Base-by-base conservation (phyloP, 768 basidiomycete genomes). In the Daedaleopsis sinensis region DNA sequence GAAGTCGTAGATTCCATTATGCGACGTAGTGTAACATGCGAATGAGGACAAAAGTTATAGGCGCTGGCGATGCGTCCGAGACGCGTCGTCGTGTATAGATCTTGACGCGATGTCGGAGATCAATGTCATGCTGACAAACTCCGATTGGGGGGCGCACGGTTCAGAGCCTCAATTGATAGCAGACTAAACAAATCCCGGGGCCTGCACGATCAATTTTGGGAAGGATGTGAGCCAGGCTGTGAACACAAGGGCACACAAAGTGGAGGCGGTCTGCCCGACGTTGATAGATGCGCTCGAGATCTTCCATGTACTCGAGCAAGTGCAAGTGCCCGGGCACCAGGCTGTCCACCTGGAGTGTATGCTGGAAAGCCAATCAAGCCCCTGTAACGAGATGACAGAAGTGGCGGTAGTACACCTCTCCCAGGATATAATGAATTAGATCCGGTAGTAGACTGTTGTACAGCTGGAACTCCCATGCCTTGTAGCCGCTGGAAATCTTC, bases 401-500 rank as follows among this genome's bases (percentile, higher is more conserved):
- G 23, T 74, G 60, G 4, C 0, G 0, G 65, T 66, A 74, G 54
- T 73, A 73, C 24, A 51, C 32, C 0, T 51, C 18, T 0, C 65
- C 69, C 2, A 73, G 69, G 5, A 72, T 21, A 11, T 60, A 61
- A 37, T 62, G 63, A 2, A 76, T 54, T 5, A 76, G 47, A 0
- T 54, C 73, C 1, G 73, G 75, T 0, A 64, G 61, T 2, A 69
- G 48, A 2, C 63, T 66, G 50, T 55, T 23, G 52, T 57, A 70
- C 12, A 72, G 43, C 39, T 66, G 69, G 36, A 46, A 71, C 46
- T 73, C 71, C 55, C 61, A 66, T 4, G 72, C 71, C 54, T 74
- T 74, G 65, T 73, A 74, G 0, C 72, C 70, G 32, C 66, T 71
- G 1, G 72, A 63, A 52, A 80, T 71, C 58, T 80, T 80, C 43